Evolutionary conservation across 805 yeast genomes (phyloP), one percentile per base, ranked within the genome.

Genomic region (Candida ulmi): DNA sequence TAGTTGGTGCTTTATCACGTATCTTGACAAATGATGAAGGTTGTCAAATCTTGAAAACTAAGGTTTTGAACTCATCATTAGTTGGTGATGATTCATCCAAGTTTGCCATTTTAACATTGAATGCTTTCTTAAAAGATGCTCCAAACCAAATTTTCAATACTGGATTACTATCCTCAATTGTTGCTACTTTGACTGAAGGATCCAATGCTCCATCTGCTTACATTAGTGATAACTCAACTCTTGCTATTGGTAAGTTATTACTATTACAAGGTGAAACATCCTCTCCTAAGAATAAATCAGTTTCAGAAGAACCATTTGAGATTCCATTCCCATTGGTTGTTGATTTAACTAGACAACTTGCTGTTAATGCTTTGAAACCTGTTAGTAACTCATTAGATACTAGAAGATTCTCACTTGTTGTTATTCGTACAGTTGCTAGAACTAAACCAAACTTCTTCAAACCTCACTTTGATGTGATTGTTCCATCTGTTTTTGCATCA

Each of bases 171-270:
- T 62, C 62, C 3, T 77, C 75, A 4, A 66, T 82, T 37, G 71
- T 72, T 25, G 57, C 62, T 1, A 78, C 72, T 45, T 61, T 84
- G 28, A 49, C 70, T 16, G 57, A 54, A 11, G 74, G 80, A 23
- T 65, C 77, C 1, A 50, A 61, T 3, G 55, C 62, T 11, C 38
- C 66, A 0, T 56, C 62, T 21, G 66, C 75, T 2, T 76, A 78
- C 52, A 69, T 85, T 40, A 71, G 82, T 46, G 96, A 87, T 48
- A 83, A 84, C 52, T 83, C 88, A 18, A 71, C 83, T 6, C 62
- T 81, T 41, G 96, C 95, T 3, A 71, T 82, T 36, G 97, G 96
- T 45, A 93, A 93, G 63, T 47, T 85, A 8, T 63, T 88, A 39
- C 66, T 91, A 42, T 63, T 77, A 23, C 58, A 69, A 17, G 71